Base-by-base conservation (phyloP, 202 grass and related monocot species). In the Schoenoplectus tabernaemontani region DNA sequence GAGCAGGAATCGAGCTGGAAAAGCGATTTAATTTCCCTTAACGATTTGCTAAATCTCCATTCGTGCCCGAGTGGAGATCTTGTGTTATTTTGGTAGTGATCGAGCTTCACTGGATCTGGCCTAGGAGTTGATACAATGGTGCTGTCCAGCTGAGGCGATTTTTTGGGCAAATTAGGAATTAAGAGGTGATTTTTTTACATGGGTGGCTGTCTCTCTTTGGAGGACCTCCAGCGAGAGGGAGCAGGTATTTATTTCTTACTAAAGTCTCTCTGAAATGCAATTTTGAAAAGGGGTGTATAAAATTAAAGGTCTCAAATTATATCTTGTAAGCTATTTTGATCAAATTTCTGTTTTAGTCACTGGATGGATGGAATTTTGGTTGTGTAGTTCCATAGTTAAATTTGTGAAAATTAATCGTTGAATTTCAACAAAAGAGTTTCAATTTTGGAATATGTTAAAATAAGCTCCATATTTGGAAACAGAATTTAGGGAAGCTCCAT, bases 161-260 rank as follows among this genome's bases (percentile, higher is more conserved):
- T 56, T 26, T 60, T 42, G 46, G 32, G 47, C 20, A 66, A 81
- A 54, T n/a, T n/a, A 83, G 48, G 83, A 86, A 86, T 82, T 87
- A 67, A 70, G 68, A 67, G 23, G 58, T 66, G 82, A 38, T 37
- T 56, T 32, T 59, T 47, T 86, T 68, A 83, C 84, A 93, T 93
- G 89, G 94, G 89, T 59, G 86, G 83, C 24, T 97, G 93, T 91
- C 87, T 93, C 82, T 97, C 93, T 65, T 86, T 87, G 78, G 90
- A 93, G 83, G 93, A 93, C 84, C 90, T 92, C 89, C 83, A 82
- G 77, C 80, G 68, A 3, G 16, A 17, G 28, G 83, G 80, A 79
- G 76, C 85, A 96, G 93, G 93, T 96, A 78, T 46, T 82, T 59
- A 48, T 37, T n/a, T n/a, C n/a, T n/a, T n/a, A n/a, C n/a, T n/a